Evolutionary conservation across 176 grass and related monocot species (phyloP), one percentile per base, ranked within the genome.

Genomic region (Tillandsia leiboldiana): DNA sequence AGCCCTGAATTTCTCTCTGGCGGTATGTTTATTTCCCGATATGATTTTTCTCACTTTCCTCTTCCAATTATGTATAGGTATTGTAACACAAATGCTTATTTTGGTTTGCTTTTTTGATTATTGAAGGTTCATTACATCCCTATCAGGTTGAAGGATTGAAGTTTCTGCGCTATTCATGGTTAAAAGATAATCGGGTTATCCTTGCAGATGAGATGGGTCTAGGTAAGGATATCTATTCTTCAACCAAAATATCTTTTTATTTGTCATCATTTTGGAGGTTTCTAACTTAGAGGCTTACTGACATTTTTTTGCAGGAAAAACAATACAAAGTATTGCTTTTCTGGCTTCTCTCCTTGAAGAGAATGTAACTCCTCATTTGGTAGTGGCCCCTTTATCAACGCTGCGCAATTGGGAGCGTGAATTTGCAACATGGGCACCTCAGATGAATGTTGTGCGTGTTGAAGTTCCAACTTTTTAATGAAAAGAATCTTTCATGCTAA

Each of bases 261-360:
- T 3, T 28, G 54, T 51, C 1, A 64, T 53, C 27, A 14, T 64
- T 13, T 57, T 67, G 15, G 11, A 15, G 11, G 2, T 72, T 52
- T 23, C 48, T 33, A 68, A 17, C 13, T 15, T 26, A 72, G 27
- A 59, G 15, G 5, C 10, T 49, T 8, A 3, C 58, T 75, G 6
- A 24, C n/a, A 42, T 42, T 42, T 48, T 51, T 66, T 49, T 78
- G 11, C 80, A 99, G 95, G 95, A 49, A 99, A 99, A 86, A 99
- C 95, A 7, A 99, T 99, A 90, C 95, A 99, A 68, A 99, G 95
- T 75, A 99, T 99, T 80, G 95, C 95, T 69, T 94, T 99, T 86
- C 59, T 99, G 66, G 90, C 84, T 72, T 88, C 95, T 70, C 65
- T 99, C 26, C 85, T 87, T 56, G 82, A 86, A 86, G 85, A 99